phyloP scores from a whole-genome alignment of 2,329 filamentous ascomycete species.

The Tolypocladium guangdongense region DNA sequence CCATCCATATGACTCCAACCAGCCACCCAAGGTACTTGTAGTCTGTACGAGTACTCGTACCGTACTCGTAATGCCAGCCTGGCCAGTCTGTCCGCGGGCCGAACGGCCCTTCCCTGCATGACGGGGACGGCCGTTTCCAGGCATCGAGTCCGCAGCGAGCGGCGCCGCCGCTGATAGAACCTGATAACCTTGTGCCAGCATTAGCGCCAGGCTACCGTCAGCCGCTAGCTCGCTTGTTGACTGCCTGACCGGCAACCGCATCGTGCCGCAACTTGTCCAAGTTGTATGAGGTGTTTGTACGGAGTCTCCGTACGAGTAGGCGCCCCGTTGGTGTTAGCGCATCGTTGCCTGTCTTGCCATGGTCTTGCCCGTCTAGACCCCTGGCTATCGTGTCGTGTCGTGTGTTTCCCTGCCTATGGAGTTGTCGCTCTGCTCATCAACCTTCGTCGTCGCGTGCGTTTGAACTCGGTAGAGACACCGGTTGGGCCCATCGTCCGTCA shows the following conservation, averaged over 20 bases:
- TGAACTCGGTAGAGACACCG: not conserved
- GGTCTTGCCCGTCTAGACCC: not conserved
- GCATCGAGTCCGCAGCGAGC: not conserved
- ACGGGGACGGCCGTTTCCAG: not conserved
- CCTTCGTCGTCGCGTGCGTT: not conserved
- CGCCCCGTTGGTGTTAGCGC: not conserved
- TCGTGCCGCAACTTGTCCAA: not conserved
- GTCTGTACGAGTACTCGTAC: too few relatives aligned
- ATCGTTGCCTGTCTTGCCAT: not conserved
- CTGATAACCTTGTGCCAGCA: not conserved
- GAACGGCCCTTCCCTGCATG: not conserved
- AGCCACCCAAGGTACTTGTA: too few relatives aligned
- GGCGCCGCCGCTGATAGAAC: not conserved
- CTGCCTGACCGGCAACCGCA: not conserved
- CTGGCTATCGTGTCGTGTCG: not conserved
- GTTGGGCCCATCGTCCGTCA: not conserved
- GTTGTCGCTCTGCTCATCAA: too few relatives aligned
- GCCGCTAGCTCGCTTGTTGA: not conserved
- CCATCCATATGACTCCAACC: too few relatives aligned
- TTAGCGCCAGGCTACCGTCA: too few relatives aligned
- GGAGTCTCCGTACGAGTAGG: not conserved
- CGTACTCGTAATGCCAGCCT: too few relatives aligned
- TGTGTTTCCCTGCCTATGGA: too few relatives aligned
- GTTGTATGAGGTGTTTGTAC: not conserved
- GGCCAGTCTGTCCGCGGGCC: not conserved